Conservation (phyloP, 257 asterid species). For the Jaltomata sinuosa region DNA sequence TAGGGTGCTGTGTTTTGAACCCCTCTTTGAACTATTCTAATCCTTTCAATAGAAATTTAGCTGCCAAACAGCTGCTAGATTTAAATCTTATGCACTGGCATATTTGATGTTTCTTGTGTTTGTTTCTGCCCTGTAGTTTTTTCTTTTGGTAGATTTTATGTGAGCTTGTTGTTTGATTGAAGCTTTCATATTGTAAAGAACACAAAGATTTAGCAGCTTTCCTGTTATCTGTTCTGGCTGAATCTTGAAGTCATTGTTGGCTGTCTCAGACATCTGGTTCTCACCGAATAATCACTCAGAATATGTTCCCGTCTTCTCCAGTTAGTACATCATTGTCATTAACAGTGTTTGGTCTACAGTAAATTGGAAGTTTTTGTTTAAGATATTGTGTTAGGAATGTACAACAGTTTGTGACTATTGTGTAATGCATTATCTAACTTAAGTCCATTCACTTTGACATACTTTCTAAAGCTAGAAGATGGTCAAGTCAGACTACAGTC, state of each 20-base stretch:
- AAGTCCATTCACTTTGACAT: slow-evolving; percentile 11
- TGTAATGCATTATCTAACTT: neutral
- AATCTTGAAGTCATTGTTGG: neutral
- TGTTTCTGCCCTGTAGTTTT: neutral
- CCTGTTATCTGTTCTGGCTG: neutral
- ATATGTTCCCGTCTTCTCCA: neutral
- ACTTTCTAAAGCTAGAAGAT: slow-evolving; percentile 83
- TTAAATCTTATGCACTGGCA: neutral
- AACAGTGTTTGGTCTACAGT: neutral
- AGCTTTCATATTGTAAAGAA: neutral
- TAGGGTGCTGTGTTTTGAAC: neutral
- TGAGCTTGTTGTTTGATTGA: neutral
- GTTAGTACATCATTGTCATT: neutral
- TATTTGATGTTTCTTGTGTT: neutral
- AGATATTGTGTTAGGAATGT: neutral
- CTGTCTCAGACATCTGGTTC: neutral
- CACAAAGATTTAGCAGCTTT: neutral
- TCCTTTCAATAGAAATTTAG: neutral
- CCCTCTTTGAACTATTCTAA: neutral
- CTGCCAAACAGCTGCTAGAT: neutral
- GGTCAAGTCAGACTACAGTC: slow-evolving; percentile 98
- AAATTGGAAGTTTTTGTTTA: neutral
- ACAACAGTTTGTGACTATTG: neutral
- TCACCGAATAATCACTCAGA: neutral
- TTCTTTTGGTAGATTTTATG: neutral